phyloP scores from a whole-genome alignment of 2,329 filamentous ascomycete genomes.

The Alternaria viburni region DNA sequence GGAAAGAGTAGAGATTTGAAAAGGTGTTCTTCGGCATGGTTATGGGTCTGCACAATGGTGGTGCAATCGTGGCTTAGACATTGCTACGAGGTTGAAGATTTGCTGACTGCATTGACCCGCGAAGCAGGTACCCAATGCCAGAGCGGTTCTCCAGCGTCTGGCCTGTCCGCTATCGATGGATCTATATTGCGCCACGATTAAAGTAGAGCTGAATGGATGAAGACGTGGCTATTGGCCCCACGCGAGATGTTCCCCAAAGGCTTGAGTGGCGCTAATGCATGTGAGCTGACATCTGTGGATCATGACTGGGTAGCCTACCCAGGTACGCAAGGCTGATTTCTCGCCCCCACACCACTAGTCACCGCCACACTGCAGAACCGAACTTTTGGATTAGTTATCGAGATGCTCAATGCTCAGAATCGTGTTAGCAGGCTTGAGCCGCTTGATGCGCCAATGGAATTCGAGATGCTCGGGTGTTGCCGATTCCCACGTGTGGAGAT shows the following conservation, averaged over 20 bases:
- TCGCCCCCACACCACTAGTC: not conserved
- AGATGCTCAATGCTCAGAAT: too few relatives aligned
- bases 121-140: not conserved
- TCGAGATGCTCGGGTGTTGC: not conserved
- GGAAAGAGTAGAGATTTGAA: not conserved
- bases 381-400: too few relatives aligned
- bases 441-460: not conserved
- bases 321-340: not conserved
- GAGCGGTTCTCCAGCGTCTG: not conserved
- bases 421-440: accelerated
- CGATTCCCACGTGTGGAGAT: not conserved
- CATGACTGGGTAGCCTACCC: not conserved
- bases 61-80: not conserved
- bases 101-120: not conserved
- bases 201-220: not conserved
- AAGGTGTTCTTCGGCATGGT: accelerated
- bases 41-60: not conserved
- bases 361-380: not conserved
- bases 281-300: not conserved
- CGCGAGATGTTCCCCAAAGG: not conserved
- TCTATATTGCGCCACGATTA: not conserved
- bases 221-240: not conserved
- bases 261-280: not conserved
- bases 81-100: not conserved
- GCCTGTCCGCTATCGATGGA: not conserved